Evolutionary conservation across 2,329 filamentous ascomycete genomes (phyloP).

Genomic region (Trichoderma asperellum): DNA sequence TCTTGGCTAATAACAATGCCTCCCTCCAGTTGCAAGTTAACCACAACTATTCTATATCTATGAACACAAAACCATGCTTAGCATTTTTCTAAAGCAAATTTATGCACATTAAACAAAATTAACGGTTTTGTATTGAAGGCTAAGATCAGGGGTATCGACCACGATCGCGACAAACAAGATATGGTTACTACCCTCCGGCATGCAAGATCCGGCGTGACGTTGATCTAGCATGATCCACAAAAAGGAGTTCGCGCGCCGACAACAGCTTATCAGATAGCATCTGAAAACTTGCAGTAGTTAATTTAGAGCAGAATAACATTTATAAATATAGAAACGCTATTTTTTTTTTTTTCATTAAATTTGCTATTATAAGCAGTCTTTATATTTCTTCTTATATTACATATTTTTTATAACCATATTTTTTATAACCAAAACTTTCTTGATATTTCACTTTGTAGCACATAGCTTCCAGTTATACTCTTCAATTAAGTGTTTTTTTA

Average conservation of each 20-base stretch:
- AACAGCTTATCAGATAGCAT: not conserved
- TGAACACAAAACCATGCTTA: not conserved
- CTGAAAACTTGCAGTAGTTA: not conserved
- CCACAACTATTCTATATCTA: not conserved
- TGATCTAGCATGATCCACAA: not conserved
- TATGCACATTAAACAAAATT: not conserved
- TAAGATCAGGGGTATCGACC: not conserved
- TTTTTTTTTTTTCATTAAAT: not conserved
- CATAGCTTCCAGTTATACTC: not conserved
- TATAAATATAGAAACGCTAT: not conserved
- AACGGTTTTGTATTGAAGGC: not conserved
- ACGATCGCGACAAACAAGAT: not conserved
- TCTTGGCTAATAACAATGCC: not conserved
- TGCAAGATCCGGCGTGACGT: not conserved
- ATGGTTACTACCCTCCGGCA: not conserved
- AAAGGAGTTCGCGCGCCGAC: not conserved
- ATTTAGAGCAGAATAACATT: not conserved
- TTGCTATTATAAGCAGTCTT: not conserved
- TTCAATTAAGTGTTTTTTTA: not conserved
- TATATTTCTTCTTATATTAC: not conserved
- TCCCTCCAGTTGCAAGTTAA: not conserved
- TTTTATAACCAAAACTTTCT: not conserved
- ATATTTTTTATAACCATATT: too few relatives aligned
- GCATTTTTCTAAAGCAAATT: not conserved
- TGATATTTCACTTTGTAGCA: not conserved